Evolutionary conservation across 495 filamentous ascomycete genomes (phyloP).

Genomic region (Tuber indicum): DNA sequence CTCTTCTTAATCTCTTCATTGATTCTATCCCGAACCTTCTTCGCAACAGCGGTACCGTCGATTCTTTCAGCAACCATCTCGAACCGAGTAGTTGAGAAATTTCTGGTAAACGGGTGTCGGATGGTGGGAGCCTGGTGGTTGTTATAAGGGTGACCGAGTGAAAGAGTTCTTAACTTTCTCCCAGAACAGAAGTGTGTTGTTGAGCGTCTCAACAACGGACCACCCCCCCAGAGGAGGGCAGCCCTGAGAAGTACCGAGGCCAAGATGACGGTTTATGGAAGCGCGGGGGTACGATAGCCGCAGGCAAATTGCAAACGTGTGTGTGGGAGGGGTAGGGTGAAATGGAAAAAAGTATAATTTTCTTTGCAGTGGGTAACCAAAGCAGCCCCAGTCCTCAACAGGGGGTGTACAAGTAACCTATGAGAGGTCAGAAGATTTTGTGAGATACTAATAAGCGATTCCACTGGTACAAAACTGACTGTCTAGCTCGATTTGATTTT

Average conservation of each 20-base stretch:
- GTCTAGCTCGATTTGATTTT: not conserved
- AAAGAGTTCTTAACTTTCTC: slow-evolving; percentile 8
- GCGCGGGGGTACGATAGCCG: slow-evolving; percentile 9
- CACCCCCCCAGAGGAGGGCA: slow-evolving; percentile 28
- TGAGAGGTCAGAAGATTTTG: not conserved
- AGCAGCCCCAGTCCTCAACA: not conserved
- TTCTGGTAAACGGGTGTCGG: slow-evolving; percentile 25
- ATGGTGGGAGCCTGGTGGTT: slow-evolving; percentile 1
- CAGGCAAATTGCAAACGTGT: not conserved
- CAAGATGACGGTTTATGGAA: slow-evolving; percentile 36
- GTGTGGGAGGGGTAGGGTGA: slow-evolving; percentile 14
- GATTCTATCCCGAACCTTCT: slow-evolving; percentile 72
- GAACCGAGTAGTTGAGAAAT: slow-evolving; percentile 49
- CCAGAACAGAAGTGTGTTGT: slow-evolving; percentile 28
- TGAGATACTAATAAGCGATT: not conserved
- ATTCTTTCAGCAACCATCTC: slow-evolving; percentile 84
- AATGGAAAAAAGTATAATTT: not conserved
- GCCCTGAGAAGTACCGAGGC: slow-evolving; percentile 35
- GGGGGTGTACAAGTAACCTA: not conserved
- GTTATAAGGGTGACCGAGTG: not conserved
- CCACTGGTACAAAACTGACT: not conserved
- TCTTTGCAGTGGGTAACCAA: not conserved
- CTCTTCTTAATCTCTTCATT: slow-evolving; percentile 69
- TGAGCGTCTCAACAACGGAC: slow-evolving; percentile 24
- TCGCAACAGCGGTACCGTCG: slow-evolving; percentile 91